A percentile compares a stretch with the other conserved stretches of the same genome.
Conservation (phyloP, 1,139 yeast species). For the Pneumocystis murina region DNA sequence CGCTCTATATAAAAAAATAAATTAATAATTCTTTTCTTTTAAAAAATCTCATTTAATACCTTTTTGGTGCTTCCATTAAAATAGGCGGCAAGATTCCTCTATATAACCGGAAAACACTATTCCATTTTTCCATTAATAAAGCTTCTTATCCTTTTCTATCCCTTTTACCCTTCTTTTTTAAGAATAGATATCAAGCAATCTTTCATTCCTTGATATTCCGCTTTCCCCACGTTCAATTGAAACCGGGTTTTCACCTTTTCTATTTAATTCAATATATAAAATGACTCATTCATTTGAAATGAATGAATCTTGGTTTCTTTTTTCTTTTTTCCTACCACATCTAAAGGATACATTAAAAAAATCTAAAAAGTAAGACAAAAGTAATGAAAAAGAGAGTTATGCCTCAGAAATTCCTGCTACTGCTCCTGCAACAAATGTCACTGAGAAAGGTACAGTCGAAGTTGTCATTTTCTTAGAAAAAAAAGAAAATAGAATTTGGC, state of each 20-base stretch:
- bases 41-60: not conserved
- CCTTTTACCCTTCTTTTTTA: constrained; percentile 53
- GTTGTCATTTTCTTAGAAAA: constrained; percentile 23
- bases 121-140: not conserved
- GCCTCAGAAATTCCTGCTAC: constrained; percentile 91
- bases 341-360: constrained; percentile 93
- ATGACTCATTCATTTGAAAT: too few relatives aligned
- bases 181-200: constrained; percentile 74
- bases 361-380: constrained; percentile 27
- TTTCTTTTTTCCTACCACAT: constrained; percentile 38
- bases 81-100: constrained; percentile 93
- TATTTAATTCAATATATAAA: too few relatives aligned
- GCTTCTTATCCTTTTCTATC: not conserved
- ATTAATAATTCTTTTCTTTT: not conserved
- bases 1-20: constrained; percentile 37
- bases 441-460: constrained; percentile 51
- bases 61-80: constrained; percentile 97
- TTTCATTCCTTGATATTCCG: constrained; percentile 63
- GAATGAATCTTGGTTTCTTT: not conserved
- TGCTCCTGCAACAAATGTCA: constrained; percentile 90
- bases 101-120: constrained; percentile 48
- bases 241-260: constrained; percentile 66
- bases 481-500: not conserved
- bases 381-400: constrained; percentile 9
- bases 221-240: constrained; percentile 59